phyloP scores from a whole-genome alignment of 345 rosid genomes.

The Cardiospermum halicacabum region DNA sequence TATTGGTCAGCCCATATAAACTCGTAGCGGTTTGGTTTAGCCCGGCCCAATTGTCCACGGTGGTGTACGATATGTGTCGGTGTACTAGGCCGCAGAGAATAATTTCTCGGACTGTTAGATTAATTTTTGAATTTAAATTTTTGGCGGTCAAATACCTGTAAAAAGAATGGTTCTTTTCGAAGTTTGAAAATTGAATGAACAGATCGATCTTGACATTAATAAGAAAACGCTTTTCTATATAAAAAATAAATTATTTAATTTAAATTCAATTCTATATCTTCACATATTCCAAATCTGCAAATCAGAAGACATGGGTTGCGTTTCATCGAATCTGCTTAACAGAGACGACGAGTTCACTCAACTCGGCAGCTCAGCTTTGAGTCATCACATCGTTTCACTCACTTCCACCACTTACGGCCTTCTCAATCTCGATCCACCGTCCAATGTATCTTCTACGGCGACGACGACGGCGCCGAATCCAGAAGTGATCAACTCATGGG shows the following conservation, averaged over 20 bases:
- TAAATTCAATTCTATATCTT: no score
- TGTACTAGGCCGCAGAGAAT: no score
- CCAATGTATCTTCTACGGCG: slow-evolving; percentile 22
- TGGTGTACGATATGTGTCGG: no score
- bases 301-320: slow-evolving; percentile 65
- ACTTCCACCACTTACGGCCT: slow-evolving; percentile 96
- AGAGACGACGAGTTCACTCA: slow-evolving; percentile 75
- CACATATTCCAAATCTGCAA: not conserved
- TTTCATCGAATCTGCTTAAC: slow-evolving; percentile 72
- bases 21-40: no score
- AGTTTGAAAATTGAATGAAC: slow-evolving; percentile 22
- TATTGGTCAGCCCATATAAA: no score
- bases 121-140: slow-evolving; percentile 23
- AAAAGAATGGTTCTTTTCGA: not conserved
- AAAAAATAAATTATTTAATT: not conserved
- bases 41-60: no score
- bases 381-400: slow-evolving; percentile 87
- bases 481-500: slow-evolving; percentile 84
- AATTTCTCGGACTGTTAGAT: no score
- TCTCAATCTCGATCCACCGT: slow-evolving; percentile 73
- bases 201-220: not conserved
- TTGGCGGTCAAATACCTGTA: slow-evolving; percentile 31
- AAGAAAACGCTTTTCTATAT: not conserved
- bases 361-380: slow-evolving; percentile 60
- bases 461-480: slow-evolving; percentile 47